phyloP scores from a whole-genome alignment of 2,329 filamentous ascomycete genomes.

The Ophiostoma sp. region DNA sequence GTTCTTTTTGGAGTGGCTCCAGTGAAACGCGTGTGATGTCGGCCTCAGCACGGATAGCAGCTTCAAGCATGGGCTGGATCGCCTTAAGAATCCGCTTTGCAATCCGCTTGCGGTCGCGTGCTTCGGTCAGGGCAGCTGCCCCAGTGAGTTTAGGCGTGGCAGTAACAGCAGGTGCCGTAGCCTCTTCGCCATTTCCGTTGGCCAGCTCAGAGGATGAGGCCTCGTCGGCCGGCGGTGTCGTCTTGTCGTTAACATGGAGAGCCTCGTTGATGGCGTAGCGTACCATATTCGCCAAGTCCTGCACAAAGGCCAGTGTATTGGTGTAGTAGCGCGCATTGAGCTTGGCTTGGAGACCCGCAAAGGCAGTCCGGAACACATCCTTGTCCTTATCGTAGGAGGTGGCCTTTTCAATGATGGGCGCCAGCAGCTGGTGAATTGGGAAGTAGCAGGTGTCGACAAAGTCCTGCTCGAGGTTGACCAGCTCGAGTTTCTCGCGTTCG shows the following conservation, averaged over 20 bases:
- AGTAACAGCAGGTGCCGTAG: neutral
- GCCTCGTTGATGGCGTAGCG: constrained; percentile 49
- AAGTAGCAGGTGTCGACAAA: constrained; percentile 92
- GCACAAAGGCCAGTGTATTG: constrained; percentile 57
- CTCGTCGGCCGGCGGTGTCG: constrained; percentile 35
- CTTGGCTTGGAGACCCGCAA: constrained; percentile 52
- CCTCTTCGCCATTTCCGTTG: neutral
- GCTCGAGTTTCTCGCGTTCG: constrained; percentile 75
- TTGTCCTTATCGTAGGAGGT: constrained; percentile 66
- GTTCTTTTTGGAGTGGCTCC: constrained; percentile 68
- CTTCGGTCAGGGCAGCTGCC: constrained; percentile 54
- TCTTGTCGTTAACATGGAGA: constrained; percentile 33
- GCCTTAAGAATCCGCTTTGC: constrained; percentile 86
- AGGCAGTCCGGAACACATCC: constrained; percentile 56
- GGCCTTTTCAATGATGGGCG: constrained; percentile 77
- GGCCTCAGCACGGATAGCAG: constrained; percentile 76
- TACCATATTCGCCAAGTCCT: constrained; percentile 58
- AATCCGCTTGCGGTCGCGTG: constrained; percentile 79
- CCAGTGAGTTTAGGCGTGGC: neutral
- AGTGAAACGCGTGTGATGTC: constrained; percentile 71
- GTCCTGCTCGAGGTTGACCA: constrained; percentile 71
- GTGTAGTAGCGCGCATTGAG: constrained; percentile 60
- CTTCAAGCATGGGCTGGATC: constrained; percentile 74
- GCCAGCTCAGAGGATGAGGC: neutral
- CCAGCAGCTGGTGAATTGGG: constrained; percentile 74